Base-by-base conservation (phyloP, 805 yeast genomes). In the Saccharomycopsis javanensis region DNA sequence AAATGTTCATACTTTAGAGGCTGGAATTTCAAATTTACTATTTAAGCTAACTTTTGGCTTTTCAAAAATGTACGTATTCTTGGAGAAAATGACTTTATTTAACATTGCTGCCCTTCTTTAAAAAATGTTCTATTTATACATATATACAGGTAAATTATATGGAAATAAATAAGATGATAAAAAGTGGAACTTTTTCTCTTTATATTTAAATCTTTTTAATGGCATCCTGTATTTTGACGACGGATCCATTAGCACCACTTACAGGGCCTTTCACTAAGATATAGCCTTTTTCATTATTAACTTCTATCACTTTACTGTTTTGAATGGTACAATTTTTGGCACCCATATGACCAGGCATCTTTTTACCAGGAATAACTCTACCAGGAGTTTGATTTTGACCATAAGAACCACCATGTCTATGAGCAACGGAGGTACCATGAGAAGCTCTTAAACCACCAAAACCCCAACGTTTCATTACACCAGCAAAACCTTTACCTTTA, bases 341-440 rank as follows among this genome's bases (percentile, higher is more conserved):
- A 63, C 99, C 99, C 94, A 91, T 85, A 71, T 88, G 87, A 63
- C 99, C 99, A 37, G 98, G 96, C 99, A 94, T 92, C 73, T 90
- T 92, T 75, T 88, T 91, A 25, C 97, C 98, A 15, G 97, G 98
- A 61, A 90, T 75, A 55, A 90, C 88, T 75, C 99, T 86, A 67
- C 96, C 97, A 13, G 99, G 99, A 61, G 88, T 86, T 63, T 94
- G 96, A 67, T 88, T 87, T 70, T 85, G 89, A 81, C 99, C 99
- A 65, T 86, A 90, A 33, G 97, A 91, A 79, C 99, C 99, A 66
- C 96, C 96, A 58, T 90, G 83, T 79, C 99, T 86, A 70, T 94
- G 98, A 37, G 92, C 85, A 53, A 80, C 75, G 30, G 99, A 88
- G 27, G 88, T 91, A 86, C 99, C 99, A 71, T 94, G 99, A 1